Percentiles rank a stretch among this genome's conserved stretches.
Evolutionary conservation across 805 yeast genomes (phyloP).

Genomic region (Sugiyamaella valdiviana): DNA sequence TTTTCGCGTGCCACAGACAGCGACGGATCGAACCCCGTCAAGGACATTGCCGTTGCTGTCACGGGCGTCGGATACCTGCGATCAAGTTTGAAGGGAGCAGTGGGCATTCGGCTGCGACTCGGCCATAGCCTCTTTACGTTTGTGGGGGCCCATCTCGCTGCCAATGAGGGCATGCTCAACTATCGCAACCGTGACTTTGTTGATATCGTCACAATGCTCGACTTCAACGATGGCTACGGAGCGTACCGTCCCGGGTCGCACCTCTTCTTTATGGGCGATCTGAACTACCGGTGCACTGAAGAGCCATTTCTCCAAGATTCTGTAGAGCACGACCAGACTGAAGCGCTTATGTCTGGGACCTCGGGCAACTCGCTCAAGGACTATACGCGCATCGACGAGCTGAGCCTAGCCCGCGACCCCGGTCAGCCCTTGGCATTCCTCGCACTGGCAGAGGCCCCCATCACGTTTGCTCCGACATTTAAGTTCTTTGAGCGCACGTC

Average conservation of each 20-base stretch:
- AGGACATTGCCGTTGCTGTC: constrained; percentile 16
- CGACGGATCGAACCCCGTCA: neutral
- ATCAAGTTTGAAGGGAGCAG: constrained; percentile 72
- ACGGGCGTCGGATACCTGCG: constrained; percentile 44
- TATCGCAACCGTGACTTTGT: constrained; percentile 50
- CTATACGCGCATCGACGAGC: constrained; percentile 40
- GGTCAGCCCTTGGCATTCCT: constrained; percentile 42
- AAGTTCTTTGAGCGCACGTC: constrained; percentile 49
- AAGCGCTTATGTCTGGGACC: neutral
- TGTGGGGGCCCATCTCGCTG: constrained; percentile 66
- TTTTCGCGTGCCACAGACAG: constrained; percentile 12
- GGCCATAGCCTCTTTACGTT: constrained; percentile 43
- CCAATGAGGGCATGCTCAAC: constrained; percentile 61
- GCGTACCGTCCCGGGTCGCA: constrained; percentile 50
- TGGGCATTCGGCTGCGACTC: constrained; percentile 48
- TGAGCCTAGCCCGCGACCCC: constrained; percentile 26
- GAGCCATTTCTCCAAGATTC: constrained; percentile 21
- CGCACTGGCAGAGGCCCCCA: constrained; percentile 62
- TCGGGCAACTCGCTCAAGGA: neutral
- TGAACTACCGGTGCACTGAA: constrained; percentile 62
- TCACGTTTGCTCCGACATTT: constrained; percentile 73
- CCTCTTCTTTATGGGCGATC: constrained; percentile 74
- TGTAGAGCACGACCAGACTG: neutral
- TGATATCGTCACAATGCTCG: constrained; percentile 46
- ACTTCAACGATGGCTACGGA: constrained; percentile 52